Percentiles rank a stretch among this genome's conserved stretches.
phyloP scores from a whole-genome alignment of 352 stramenopile genomes.

The Globisporangium orthogonon region DNA sequence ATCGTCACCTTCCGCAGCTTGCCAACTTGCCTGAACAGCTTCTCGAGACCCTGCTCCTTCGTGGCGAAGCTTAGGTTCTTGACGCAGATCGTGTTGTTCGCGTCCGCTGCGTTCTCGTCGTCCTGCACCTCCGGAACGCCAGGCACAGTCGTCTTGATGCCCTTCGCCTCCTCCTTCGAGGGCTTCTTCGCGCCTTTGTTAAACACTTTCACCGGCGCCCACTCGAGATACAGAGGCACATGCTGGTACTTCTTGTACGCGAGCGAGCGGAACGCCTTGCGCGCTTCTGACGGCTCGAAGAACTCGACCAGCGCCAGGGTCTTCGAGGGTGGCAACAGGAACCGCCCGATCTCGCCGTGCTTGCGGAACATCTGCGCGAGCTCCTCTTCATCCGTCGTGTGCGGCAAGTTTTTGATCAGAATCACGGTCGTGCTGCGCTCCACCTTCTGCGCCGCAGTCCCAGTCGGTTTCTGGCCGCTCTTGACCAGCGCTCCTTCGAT shows the following conservation, averaged over 20 bases:
- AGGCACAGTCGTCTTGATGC: slow-evolving; percentile 47
- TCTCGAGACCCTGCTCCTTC: slow-evolving; percentile 82
- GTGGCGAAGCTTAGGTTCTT: slow-evolving; percentile 99
- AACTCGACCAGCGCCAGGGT: slow-evolving; percentile 96
- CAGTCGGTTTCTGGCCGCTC: slow-evolving; percentile 19
- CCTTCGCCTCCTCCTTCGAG: slow-evolving; percentile 24
- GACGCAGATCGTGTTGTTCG: slow-evolving; percentile 92
- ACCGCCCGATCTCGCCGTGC: slow-evolving; percentile 79
- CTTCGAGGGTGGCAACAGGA: slow-evolving; percentile 91
- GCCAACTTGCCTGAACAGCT: slow-evolving; percentile 61
- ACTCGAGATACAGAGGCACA: slow-evolving; percentile 98
- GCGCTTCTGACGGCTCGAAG: slow-evolving; percentile 91
- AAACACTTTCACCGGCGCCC: slow-evolving; percentile 90
- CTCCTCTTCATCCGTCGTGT: slow-evolving; percentile 91
- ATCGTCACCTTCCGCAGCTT: slow-evolving; percentile 86
- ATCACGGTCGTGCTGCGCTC: slow-evolving; percentile 94
- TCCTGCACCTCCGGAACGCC: slow-evolving; percentile 55
- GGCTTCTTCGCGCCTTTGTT: slow-evolving; percentile 12
- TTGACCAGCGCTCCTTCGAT: slow-evolving; percentile 86
- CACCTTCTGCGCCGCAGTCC: slow-evolving; percentile 43
- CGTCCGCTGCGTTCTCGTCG: slow-evolving; percentile 57
- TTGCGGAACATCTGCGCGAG: slow-evolving; percentile 94
- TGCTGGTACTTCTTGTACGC: slow-evolving; percentile 99
- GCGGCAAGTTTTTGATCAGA: slow-evolving; percentile 98
- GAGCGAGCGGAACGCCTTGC: slow-evolving; percentile 93